Base-by-base conservation (phyloP, 2,329 filamentous ascomycete genomes). In the Aspergillus thermomutatus region DNA sequence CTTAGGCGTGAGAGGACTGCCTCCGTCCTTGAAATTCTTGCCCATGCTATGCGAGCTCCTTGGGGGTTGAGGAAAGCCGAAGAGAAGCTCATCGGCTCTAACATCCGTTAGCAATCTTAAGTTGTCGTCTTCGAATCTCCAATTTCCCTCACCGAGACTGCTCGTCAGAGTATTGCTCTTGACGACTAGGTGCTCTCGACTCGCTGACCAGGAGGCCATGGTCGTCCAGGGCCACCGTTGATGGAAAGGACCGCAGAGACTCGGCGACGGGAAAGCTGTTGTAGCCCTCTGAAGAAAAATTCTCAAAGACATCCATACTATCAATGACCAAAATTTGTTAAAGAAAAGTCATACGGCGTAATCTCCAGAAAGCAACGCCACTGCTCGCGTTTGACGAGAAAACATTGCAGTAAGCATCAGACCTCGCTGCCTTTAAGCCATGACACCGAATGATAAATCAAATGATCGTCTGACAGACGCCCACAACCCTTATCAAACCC, bases 11-110 rank as follows among this genome's bases (percentile, higher is more conserved):
- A 58, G 64, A 0, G 52, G 46, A 8, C 64, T 61, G 8, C 56
- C 43, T n/a, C n/a, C n/a, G 25, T 64, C 58, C 1, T 58, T 46
- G 14, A 64, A 47, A 19, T 56, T 59, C 6, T 6, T 34, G 28
- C 11, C 28, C 6, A 34, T 11, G 28, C 6, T 11, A 27, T 60
- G 56, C 3, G 54, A 6, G 8, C 55, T 56, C 19, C n/a, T 61
- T 1, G 66, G 66, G 3, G 66, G 66, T 4, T 58, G 61, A 21
- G 66, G 66, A 21, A 69, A 69, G 48, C 61, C 62, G 5, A 64
- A 57, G 21, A 67, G 58, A 14, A 69, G 55, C 50, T 60, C 56
- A 17, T 60, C 61, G 50, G 49, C 60, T 47, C 64, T 63, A 4
- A 17, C 28, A 34, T 34, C 6, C n/a, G 11, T 34, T 34, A 34